A percentile compares a stretch with the other conserved stretches of the same genome.
phyloP scores from a whole-genome alignment of 23 red algal species.

The Cyanidiococcus yangmingshanensis region DNA sequence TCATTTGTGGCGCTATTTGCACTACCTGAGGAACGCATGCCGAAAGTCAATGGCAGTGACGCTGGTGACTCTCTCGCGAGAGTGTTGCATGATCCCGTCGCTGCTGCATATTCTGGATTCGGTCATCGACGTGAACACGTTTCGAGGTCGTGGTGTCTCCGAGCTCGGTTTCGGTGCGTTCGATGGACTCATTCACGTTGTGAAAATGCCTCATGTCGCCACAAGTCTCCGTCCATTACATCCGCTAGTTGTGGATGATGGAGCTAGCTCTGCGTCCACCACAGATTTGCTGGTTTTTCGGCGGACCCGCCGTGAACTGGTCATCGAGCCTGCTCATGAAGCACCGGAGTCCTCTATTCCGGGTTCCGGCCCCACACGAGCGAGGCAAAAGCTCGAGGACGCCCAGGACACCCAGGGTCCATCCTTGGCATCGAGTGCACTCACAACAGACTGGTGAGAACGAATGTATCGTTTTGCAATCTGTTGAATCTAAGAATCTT shows the following conservation, averaged over 20 bases:
- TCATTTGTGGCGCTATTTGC: not conserved
- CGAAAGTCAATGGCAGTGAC: not conserved
- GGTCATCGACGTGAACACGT: slow-evolving; percentile 15
- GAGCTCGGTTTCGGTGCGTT: not conserved
- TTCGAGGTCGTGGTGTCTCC: not conserved
- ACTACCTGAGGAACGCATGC: not conserved
- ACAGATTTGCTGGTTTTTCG: not conserved
- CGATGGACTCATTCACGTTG: not conserved
- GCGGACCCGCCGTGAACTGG: not conserved
- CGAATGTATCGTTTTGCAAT: too few species aligned
- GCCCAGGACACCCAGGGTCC: too few species aligned
- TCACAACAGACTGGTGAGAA: too few species aligned
- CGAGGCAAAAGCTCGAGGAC: too few species aligned
- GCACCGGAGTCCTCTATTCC: not conserved
- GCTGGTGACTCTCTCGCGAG: not conserved
- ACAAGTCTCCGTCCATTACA: not conserved
- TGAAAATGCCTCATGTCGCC: not conserved
- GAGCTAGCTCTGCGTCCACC: not conserved
- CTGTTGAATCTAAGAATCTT: too few species aligned
- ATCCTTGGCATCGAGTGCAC: too few species aligned
- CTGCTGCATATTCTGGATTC: not conserved
- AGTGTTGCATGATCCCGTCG: not conserved
- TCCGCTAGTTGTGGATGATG: not conserved
- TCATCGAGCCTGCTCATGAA: slow-evolving; percentile 1
- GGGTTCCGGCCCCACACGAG: not conserved